Conservation (phyloP, 164 flowering plant genomes). For the Protea cynaroides region DNA sequence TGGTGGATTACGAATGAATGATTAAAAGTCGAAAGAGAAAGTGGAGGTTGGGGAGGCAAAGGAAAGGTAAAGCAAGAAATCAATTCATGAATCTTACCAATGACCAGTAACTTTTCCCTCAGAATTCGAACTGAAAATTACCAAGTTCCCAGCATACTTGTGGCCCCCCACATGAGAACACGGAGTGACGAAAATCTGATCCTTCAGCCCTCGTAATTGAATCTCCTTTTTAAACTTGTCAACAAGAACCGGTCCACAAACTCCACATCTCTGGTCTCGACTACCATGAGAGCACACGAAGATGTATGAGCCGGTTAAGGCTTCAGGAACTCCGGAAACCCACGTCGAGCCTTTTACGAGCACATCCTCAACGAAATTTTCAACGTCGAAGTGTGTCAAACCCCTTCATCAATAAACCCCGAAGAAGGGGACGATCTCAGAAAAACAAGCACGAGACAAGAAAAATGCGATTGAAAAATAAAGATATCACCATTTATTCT, state of each 20-base stretch:
- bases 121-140: constrained; percentile 51
- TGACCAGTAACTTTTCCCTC: constrained; percentile 65
- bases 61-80: neutral
- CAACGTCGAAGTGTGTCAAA: constrained; percentile 58
- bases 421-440: constrained; percentile 10
- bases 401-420: constrained; percentile 39
- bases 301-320: constrained; percentile 55
- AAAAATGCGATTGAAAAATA: neutral
- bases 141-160: constrained; percentile 93
- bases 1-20: neutral
- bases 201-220: constrained; percentile 43
- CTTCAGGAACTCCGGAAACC: constrained; percentile 50
- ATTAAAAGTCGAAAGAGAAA: neutral
- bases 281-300: constrained; percentile 90
- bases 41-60: neutral
- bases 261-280: constrained; percentile 90
- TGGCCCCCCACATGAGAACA: constrained; percentile 97
- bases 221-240: constrained; percentile 68
- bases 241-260: constrained; percentile 86
- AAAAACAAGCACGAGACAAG: neutral
- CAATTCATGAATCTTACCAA: constrained; percentile 45
- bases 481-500: neutral
- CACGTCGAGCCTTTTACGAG: constrained; percentile 60
- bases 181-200: constrained; percentile 56
- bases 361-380: constrained; percentile 79